Evolutionary conservation across 352 stramenopile genomes (phyloP), one percentile per base, ranked within the genome.

Genomic region (Sclerospora graminicola): DNA sequence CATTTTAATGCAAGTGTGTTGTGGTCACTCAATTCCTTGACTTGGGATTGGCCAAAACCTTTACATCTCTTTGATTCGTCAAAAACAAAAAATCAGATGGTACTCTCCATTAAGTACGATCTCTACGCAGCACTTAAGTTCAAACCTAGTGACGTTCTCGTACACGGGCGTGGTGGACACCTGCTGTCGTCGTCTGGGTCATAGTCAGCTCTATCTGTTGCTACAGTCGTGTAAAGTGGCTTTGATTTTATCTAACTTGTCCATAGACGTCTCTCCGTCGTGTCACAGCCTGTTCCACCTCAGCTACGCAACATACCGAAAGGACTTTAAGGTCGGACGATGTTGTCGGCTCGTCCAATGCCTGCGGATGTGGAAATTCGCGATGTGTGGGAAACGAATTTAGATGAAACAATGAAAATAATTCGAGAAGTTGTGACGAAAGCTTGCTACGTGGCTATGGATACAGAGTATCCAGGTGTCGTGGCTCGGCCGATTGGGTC

Each of bases 391-490:
- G 70, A 76, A 5, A 66, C 69, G 5, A 97, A 96, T 57, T 47
- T 98, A n/a, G 89, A 97, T 11, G 73, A 95, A 39, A 79, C 94
- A 44, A 99, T 99, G 95, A 88, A 85, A 35, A 58, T 77, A 19
- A 98, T 99, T 49, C 85, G 96, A 19, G 76, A 97, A 41, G 69
- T 99, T 14, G 89, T 99, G 43, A 84, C 95, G 44, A 89, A 84
- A 33, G 96, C 97, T 59, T 97, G 89, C 33, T 99, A 98, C 69
- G 89, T 99, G 27, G 95, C 96, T 19, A 99, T 99, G 96, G 96
- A 99, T 69, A 99, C 96, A 4, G 96, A 99, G 78, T 99, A 99
- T 69, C 96, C 96, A 5, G 96, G 96, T 36, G 94, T 99, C 11
- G 96, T 99, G 27, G 96, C 95, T 8, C 89, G 96, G 13, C 96